Evolutionary conservation across 2,329 filamentous ascomycete species (phyloP).

Genomic region (Cladosporium austrohemisphaericum): DNA sequence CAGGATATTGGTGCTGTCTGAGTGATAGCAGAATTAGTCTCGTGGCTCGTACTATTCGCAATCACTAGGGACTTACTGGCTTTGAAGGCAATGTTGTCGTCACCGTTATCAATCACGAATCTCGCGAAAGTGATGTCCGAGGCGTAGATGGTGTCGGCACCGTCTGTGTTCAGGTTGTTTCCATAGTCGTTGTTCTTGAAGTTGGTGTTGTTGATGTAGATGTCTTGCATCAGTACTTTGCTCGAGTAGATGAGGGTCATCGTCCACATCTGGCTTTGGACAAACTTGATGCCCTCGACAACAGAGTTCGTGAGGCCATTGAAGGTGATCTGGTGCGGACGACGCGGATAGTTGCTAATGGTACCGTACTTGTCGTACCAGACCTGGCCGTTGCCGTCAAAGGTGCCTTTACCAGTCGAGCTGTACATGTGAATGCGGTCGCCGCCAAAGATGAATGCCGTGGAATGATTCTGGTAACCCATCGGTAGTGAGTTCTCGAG

Average conservation of each 20-base stretch:
- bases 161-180: constrained; percentile 43
- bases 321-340: constrained; percentile 54
- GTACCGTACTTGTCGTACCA: constrained; percentile 49
- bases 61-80: constrained; percentile 34
- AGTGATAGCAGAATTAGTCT: background rate
- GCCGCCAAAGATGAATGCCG: constrained; percentile 55
- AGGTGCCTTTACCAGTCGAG: constrained; percentile 50
- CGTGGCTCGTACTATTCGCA: no score
- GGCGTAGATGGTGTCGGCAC: constrained; percentile 53
- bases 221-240: constrained; percentile 47
- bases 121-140: constrained; percentile 50
- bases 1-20: constrained; percentile 51
- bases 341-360: constrained; percentile 36
- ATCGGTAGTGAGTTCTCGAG: constrained; percentile 49
- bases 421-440: constrained; percentile 45
- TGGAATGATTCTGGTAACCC: constrained; percentile 55
- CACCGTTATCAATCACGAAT: constrained; percentile 51
- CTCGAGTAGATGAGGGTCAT: constrained; percentile 52
- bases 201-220: constrained; percentile 52
- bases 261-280: constrained; percentile 58
- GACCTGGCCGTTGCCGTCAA: constrained; percentile 59
- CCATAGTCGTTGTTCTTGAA: constrained; percentile 18
- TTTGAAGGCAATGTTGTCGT: constrained; percentile 54
- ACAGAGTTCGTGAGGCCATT: constrained; percentile 47
- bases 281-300: constrained; percentile 48